Conservation (phyloP, 768 basidiomycete genomes). For the Kwoniella mangroviensis region DNA sequence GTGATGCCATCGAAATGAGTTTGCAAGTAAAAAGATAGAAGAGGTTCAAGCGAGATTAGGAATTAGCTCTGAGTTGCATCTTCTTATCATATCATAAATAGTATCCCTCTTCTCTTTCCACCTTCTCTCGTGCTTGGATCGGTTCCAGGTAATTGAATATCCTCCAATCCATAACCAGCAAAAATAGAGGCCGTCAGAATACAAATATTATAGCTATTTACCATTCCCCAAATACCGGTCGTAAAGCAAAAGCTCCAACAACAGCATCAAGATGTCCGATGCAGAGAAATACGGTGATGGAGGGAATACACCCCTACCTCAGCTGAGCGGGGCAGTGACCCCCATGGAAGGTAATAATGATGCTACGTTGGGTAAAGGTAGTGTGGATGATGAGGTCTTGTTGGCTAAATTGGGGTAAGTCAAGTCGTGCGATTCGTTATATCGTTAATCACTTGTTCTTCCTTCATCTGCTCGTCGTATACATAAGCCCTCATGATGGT, state of each 20-base stretch:
- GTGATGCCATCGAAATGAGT: neutral
- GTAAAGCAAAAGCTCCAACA: too few relatives aligned
- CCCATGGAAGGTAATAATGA: neutral
- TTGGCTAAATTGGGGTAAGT: slow-evolving; percentile 33
- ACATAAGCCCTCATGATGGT: neutral
- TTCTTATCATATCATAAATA: too few relatives aligned
- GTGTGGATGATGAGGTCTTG: slow-evolving; percentile 29
- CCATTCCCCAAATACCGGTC: neutral
- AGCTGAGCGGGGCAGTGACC: neutral
- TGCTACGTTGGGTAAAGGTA: slow-evolving; percentile 2
- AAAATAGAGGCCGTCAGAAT: neutral
- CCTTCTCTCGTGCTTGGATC: too few relatives aligned
- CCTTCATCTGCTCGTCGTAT: neutral
- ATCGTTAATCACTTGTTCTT: too few relatives aligned
- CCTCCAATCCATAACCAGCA: too few relatives aligned
- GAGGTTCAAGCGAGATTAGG: neutral
- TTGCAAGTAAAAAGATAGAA: too few relatives aligned
- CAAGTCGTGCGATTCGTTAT: too few relatives aligned
- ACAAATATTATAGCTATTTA: too few relatives aligned
- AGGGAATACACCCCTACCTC: neutral
- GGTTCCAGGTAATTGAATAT: too few relatives aligned
- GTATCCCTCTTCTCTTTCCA: too few relatives aligned
- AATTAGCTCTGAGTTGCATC: too few relatives aligned
- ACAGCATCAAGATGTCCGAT: slow-evolving; percentile 3
- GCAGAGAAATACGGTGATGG: slow-evolving; percentile 10